phyloP scores from a whole-genome alignment of 2,329 filamentous ascomycete species.

The Claviceps pazoutovae region DNA sequence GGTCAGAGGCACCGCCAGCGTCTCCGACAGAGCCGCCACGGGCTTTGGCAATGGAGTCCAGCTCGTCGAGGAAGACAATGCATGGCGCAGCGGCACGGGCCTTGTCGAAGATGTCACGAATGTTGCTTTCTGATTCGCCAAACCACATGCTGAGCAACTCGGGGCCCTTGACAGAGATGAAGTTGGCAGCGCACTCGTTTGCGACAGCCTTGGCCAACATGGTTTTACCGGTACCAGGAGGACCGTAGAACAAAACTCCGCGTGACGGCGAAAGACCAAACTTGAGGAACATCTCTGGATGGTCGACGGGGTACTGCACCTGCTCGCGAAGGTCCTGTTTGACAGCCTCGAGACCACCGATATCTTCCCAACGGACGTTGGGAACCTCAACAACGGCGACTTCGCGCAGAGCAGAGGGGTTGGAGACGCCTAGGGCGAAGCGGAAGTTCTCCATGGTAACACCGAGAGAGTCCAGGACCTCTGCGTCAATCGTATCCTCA shows the following conservation, averaged over 20 bases:
- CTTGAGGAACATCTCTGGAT: conserved; percentile 99
- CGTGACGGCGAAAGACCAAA: conserved; percentile 95
- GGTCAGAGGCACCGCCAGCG: conserved; percentile 94
- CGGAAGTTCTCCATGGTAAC: conserved; percentile 99
- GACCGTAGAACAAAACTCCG: conserved; percentile 97
- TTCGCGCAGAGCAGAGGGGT: conserved; percentile 95
- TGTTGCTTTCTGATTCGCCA: conserved; percentile 99
- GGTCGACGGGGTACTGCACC: conserved; percentile 97
- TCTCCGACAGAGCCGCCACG: conserved; percentile 94
- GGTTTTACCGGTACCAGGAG: conserved; percentile 99
- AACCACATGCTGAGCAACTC: conserved; percentile 99
- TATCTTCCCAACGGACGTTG: conserved; percentile 99
- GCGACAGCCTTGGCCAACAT: conserved; percentile 98
- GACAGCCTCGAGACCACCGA: conserved; percentile 94
- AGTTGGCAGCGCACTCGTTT: conserved; percentile 98
- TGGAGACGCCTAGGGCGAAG: conserved; percentile 93
- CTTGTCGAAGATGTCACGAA: conserved; percentile 99
- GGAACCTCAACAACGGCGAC: conserved; percentile 98
- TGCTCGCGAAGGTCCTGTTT: conserved; percentile 99
- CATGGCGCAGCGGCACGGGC: conserved; percentile 94
- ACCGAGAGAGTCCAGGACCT: conserved; percentile 93
- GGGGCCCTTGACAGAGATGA: conserved; percentile 98
- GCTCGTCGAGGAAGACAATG: conserved; percentile 95
- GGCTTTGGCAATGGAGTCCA: conserved; percentile 98
- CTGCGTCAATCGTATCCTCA: conserved; percentile 96